Percentiles rank a stretch among this genome's conserved stretches.
Evolutionary conservation across 371 early-diverging fungal species (phyloP).

Genomic region (Cokeromyces recurvatus): DNA sequence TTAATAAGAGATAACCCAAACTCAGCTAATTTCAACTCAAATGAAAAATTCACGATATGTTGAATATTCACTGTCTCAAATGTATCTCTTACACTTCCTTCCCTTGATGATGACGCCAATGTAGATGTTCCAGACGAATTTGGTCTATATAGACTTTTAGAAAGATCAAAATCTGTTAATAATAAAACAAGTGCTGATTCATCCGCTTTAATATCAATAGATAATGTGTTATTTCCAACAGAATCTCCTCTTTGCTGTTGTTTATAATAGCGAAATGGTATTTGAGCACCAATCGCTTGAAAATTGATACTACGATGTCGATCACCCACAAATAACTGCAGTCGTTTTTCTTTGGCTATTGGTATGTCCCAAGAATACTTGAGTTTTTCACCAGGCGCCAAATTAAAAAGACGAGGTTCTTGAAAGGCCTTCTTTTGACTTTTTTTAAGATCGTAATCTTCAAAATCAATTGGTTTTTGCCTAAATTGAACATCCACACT

Average conservation of each 20-base stretch:
- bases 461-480: constrained; percentile 49
- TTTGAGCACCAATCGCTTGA: constrained; percentile 85
- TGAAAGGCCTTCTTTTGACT: constrained; percentile 27
- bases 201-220: constrained; percentile 83
- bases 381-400: constrained; percentile 37
- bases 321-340: constrained; percentile 70
- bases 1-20: constrained; percentile 81
- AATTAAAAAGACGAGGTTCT: constrained; percentile 13
- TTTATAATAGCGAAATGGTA: constrained; percentile 72
- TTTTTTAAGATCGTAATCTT: constrained; percentile 30
- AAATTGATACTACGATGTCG: constrained; percentile 72
- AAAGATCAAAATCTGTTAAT: constrained; percentile 67
- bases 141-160: constrained; percentile 58
- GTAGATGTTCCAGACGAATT: constrained; percentile 33
- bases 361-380: constrained; percentile 95
- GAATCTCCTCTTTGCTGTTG: constrained; percentile 10
- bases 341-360: constrained; percentile 59
- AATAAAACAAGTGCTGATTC: constrained; percentile 79
- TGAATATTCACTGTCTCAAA: constrained; percentile 53
- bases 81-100: constrained; percentile 40
- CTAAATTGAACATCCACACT: constrained; percentile 68
- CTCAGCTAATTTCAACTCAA: constrained; percentile 41
- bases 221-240: constrained; percentile 38
- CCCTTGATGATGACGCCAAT: constrained; percentile 23
- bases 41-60: constrained; percentile 26